Conservation (phyloP, 2,329 filamentous ascomycete genomes). For the Colletotrichum tabaci region DNA sequence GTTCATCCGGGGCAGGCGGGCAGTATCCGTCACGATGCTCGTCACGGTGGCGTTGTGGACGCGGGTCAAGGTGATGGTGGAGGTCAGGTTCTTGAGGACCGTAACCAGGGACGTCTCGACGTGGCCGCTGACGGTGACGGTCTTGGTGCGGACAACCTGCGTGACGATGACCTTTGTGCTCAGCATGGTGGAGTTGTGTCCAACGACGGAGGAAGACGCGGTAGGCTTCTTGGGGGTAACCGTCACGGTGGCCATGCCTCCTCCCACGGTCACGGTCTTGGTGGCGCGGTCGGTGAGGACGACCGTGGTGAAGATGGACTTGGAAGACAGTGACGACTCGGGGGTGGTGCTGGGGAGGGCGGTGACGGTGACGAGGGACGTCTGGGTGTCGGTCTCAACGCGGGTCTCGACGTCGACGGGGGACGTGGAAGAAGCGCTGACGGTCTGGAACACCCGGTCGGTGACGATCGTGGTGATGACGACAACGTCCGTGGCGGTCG, state of each 20-base stretch:
- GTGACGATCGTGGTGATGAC: slow-evolving; percentile 28
- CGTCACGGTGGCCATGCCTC: slow-evolving; percentile 26
- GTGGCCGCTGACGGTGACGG: slow-evolving; percentile 45
- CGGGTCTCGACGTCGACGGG: slow-evolving; percentile 14
- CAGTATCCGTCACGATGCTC: slow-evolving; percentile 28
- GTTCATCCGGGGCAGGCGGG: slow-evolving; percentile 16
- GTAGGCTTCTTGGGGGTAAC: slow-evolving; percentile 23
- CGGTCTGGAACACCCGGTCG: slow-evolving; percentile 29
- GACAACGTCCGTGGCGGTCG: neutral
- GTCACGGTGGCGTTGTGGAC: slow-evolving; percentile 40
- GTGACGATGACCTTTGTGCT: slow-evolving; percentile 50
- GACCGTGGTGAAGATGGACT: slow-evolving; percentile 38
- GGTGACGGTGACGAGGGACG: slow-evolving; percentile 8
- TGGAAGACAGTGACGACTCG: neutral
- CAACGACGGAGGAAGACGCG: slow-evolving; percentile 30
- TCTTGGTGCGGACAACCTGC: slow-evolving; percentile 49
- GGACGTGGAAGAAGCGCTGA: slow-evolving; percentile 15
- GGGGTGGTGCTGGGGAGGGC: slow-evolving; percentile 15
- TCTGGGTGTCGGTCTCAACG: slow-evolving; percentile 10
- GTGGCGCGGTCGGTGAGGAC: slow-evolving; percentile 36
- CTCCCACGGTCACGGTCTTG: slow-evolving; percentile 34
- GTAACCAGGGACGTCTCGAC: slow-evolving; percentile 21
- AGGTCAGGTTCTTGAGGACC: slow-evolving; percentile 47
- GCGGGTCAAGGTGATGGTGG: slow-evolving; percentile 50
- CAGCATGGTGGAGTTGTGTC: slow-evolving; percentile 42